Evolutionary conservation across 352 stramenopile species (phyloP), one percentile per base, ranked within the genome.

Genomic region (Phytophthora pseudosyringae): DNA sequence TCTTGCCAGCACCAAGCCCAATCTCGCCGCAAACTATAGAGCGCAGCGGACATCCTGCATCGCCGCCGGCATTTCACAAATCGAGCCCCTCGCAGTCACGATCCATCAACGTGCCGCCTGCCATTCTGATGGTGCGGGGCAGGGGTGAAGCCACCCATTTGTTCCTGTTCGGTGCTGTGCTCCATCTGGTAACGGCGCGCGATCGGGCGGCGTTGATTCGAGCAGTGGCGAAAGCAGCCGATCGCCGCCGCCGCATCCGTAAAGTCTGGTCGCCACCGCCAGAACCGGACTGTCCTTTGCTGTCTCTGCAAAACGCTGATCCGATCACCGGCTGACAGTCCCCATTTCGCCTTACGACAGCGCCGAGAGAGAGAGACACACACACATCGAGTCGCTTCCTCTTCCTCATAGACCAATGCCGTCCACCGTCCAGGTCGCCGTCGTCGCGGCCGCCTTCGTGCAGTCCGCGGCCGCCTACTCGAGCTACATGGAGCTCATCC

Each of bases 401-500:
- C 31, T 31, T 38, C 10, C 31, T 13, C n/a, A n/a, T n/a, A 55
- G 12, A n/a, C 53, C 28, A 13, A 75, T 75, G 67, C 28, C 62
- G n/a, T 40, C 61, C 50, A 49, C 39, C 43, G 13, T 63, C 64
- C 60, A 71, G 45, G 67, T 71, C 38, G 61, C 45, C 40, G 64
- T 71, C 8, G 39, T 58, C 26, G 50, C 56, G 49, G 59, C 64
- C 38, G 60, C 56, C 35, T 48, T 69, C 31, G 55, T 59, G 29
- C 64, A 73, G 13, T 54, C 61, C n/a, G 60, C 28, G 13, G 40
- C 25, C 54, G 64, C 64, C 7, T 71, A 71, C 44, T 74, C 64
- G n/a, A 74, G 59, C 45, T 77, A 77, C 52, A 57, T 59, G 59
- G 46, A 56, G 44, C 59, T 74, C 21, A 86, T 86, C 60, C 76